Base-by-base conservation (phyloP, 208 protist genomes). In the Acanthamoeba castellanii region DNA sequence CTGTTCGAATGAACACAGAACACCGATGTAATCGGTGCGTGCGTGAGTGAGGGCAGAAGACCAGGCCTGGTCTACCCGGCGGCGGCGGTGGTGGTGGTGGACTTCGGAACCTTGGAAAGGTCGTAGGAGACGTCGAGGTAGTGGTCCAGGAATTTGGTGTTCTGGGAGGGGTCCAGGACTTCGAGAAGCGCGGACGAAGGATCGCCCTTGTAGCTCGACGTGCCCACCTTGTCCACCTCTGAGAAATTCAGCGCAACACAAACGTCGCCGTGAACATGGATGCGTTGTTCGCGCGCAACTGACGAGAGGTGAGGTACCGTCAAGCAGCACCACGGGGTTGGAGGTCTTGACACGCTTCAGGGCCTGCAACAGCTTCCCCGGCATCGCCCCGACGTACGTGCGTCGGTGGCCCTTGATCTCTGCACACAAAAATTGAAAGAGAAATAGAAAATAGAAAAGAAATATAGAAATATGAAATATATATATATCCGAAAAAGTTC, bases 261-360 rank as follows among this genome's bases (percentile, higher is more conserved):
- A 27, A 45, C 13, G 55, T 61, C 2, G 55, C 18, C 7, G 25
- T n/a, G 14, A 30, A 13, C 42, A 84, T 84, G 16, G 16, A 18
- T 47, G n/a, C n/a, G 74, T 18, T 42, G 30, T 1, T 84, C 34
- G 68, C 14, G 68, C 9, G 34, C 68, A 14, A 76, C 7, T 5
- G 5, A 76, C 5, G 68, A 30, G n/a, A 14, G 14, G 14, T 4
- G 34, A 59, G 20, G 55, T 61, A 91, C 84, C 98, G 94, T 99
- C 98, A 66, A 99, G 98, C n/a, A 99, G 66, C 25, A 99, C 97
- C 0, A 99, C 97, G 2, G 98, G 98, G 84, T 99, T 99, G 9
- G 89, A 93, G 8, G 95, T 97, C 76, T 98, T 89, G 3, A 94
- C 85, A 14, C 68, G 72, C 90, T 99, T 98, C 8, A 99, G 82